Conservation (phyloP, 331 rosid species). For the Pyracantha coccinea region DNA sequence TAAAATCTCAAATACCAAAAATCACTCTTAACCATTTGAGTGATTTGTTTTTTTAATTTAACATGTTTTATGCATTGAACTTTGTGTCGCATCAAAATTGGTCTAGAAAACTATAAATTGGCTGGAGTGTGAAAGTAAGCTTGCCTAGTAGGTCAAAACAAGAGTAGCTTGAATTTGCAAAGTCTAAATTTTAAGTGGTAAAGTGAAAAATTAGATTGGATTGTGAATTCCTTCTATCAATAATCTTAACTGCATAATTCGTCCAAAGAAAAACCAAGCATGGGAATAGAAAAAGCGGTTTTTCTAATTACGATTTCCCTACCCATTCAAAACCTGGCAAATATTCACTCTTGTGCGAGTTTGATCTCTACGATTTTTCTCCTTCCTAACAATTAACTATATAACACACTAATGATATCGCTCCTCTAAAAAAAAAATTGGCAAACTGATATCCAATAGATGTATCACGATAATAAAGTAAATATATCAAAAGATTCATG, state of each 20-base stretch:
- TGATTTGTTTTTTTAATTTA: too few species aligned
- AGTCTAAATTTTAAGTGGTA: not conserved
- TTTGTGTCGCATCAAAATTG: too few species aligned
- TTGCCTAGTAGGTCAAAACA: not conserved
- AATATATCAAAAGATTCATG: not conserved
- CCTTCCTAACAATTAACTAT: too few species aligned
- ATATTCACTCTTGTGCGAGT: not conserved
- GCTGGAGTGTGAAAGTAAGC: not conserved
- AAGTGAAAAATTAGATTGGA: not conserved
- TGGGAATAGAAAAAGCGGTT: not conserved
- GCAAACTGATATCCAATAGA: too few species aligned
- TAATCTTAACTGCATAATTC: too few species aligned
- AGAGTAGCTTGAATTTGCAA: not conserved
- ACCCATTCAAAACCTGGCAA: not conserved
- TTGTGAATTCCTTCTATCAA: not conserved
- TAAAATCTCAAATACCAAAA: not conserved
- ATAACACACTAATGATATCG: not conserved
- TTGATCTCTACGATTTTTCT: not conserved
- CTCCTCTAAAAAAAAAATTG: fast-evolving
- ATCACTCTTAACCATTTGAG: too few species aligned
- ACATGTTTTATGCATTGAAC: too few species aligned
- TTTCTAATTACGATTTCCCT: not conserved
- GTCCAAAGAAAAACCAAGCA: not conserved
- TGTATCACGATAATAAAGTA: not conserved
- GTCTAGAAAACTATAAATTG: too few species aligned